A percentile compares a stretch with the other conserved stretches of the same genome.
Evolutionary conservation across 106 monocot species (phyloP).

Genomic region (Ottelia alismoides): DNA sequence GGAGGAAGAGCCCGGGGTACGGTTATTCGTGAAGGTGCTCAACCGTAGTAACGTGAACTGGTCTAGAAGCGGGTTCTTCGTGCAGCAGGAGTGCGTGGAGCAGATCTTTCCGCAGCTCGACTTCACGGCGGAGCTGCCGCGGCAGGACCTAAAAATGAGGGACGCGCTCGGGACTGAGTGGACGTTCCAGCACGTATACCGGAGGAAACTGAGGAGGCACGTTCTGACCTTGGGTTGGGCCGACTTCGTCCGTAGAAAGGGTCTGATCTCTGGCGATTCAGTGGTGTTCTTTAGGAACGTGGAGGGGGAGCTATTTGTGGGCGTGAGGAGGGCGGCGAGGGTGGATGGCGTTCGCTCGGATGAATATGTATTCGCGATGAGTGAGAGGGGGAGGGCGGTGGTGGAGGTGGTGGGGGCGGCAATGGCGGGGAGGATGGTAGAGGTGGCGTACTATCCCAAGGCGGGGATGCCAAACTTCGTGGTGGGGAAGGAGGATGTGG

Average conservation of each 20-base stretch:
- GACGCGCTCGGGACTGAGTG: constrained; percentile 45
- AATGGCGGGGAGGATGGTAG: constrained; percentile 19
- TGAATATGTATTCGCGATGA: background rate
- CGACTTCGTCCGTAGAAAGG: constrained; percentile 51
- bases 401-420: constrained; percentile 36
- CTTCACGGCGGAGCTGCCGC: constrained; percentile 21
- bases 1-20: background rate
- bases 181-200: constrained; percentile 65
- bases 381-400: background rate
- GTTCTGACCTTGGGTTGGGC: constrained; percentile 71
- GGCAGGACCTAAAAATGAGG: constrained; percentile 22
- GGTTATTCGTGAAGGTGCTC: constrained; percentile 36
- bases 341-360: no score
- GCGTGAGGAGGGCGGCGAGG: constrained; percentile 24
- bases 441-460: constrained; percentile 53
- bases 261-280: constrained; percentile 47
- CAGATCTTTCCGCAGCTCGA: constrained; percentile 43
- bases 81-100: constrained; percentile 56
- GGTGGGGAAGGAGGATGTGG: constrained; percentile 37
- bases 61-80: constrained; percentile 72
- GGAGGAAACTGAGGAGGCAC: constrained; percentile 52
- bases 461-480: constrained; percentile 30
- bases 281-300: constrained; percentile 37
- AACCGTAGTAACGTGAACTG: constrained; percentile 68
- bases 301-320: constrained; percentile 23